Percentiles rank a stretch among this genome's conserved stretches.
Conservation (phyloP, 352 stramenopile genomes). For the Phytophthora aleatoria region DNA sequence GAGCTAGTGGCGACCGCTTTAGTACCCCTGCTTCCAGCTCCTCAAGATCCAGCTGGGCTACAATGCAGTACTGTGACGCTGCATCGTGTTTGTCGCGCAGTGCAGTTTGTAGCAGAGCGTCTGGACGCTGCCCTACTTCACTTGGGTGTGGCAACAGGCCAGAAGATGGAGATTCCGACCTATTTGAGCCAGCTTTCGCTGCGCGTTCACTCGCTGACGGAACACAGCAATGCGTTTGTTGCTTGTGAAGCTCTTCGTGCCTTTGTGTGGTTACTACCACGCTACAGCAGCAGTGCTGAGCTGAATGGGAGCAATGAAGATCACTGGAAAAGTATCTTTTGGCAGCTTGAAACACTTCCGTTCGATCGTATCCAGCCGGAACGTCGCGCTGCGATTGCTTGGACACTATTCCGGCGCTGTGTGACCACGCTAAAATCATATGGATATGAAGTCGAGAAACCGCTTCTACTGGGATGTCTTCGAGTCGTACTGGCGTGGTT, state of each 20-base stretch:
- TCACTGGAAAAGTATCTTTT: conserved; percentile 49
- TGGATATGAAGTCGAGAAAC: conserved; percentile 45
- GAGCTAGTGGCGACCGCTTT: conserved; percentile 51
- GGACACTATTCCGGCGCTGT: conserved; percentile 66
- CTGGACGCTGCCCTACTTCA: conserved; percentile 57
- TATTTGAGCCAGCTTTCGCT: conserved; percentile 61
- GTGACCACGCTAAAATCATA: conserved; percentile 49
- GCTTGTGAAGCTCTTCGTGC: conserved; percentile 62
- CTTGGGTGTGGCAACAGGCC: conserved; percentile 39
- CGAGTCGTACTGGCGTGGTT: conserved; percentile 66
- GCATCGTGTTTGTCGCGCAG: conserved; percentile 38
- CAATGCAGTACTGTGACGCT: conserved; percentile 15
- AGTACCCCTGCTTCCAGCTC: conserved; percentile 54
- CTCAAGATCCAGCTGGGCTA: conserved; percentile 12
- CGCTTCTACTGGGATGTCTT: conserved; percentile 55
- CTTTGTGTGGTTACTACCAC: conserved; percentile 76
- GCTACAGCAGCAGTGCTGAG: conserved; percentile 8
- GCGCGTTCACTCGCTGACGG: conserved; percentile 42
- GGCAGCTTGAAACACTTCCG: conserved; percentile 51
- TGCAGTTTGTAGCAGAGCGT: conserved; percentile 60
- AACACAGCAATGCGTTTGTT: conserved; percentile 59
- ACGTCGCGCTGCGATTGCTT: conserved; percentile 56
- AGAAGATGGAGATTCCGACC: conserved; percentile 34
- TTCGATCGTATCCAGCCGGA: conserved; percentile 54
- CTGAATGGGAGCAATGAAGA: conserved; percentile 16